Conservation (phyloP, 179 eudicot species). For the Sideroxylon spinosum region DNA sequence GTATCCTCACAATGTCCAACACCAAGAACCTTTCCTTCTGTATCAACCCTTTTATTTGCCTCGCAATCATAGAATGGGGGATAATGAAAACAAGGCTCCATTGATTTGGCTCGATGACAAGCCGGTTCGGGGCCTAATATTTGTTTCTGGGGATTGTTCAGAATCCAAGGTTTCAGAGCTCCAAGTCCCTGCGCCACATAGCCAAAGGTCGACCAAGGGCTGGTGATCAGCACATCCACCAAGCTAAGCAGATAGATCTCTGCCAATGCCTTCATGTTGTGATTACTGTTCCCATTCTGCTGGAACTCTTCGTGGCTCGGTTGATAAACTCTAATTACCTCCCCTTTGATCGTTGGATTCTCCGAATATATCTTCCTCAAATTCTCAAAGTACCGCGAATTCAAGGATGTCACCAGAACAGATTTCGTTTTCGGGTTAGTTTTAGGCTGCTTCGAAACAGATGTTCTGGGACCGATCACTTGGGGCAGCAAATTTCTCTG, state of each 20-base stretch:
- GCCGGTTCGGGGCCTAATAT: conserved; percentile 49
- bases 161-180: conserved; percentile 80
- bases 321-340: conserved; percentile 51
- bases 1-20: conserved; percentile 82
- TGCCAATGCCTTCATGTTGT: conserved; percentile 76
- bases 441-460: not conserved
- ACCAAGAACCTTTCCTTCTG: conserved; percentile 60
- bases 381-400: conserved; percentile 53
- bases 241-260: conserved; percentile 81
- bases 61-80: conserved; percentile 82
- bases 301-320: conserved; percentile 78
- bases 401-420: conserved; percentile 64
- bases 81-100: conserved; percentile 84
- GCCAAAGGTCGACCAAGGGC: conserved; percentile 85
- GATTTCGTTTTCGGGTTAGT: conserved; percentile 37
- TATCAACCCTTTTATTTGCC: conserved; percentile 43
- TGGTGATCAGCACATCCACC: conserved; percentile 62
- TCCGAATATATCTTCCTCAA: conserved; percentile 62
- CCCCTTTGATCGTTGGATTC: conserved; percentile 58
- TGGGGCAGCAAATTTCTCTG: conserved; percentile 63
- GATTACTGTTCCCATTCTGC: conserved; percentile 45
- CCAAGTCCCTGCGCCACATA: conserved; percentile 86
- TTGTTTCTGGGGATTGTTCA: conserved; percentile 54
- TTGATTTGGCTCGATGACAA: conserved; percentile 59
- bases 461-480: conserved; percentile 8